phyloP scores from a whole-genome alignment of 1,139 yeast species.

The Eremothecium sinecaudum region DNA sequence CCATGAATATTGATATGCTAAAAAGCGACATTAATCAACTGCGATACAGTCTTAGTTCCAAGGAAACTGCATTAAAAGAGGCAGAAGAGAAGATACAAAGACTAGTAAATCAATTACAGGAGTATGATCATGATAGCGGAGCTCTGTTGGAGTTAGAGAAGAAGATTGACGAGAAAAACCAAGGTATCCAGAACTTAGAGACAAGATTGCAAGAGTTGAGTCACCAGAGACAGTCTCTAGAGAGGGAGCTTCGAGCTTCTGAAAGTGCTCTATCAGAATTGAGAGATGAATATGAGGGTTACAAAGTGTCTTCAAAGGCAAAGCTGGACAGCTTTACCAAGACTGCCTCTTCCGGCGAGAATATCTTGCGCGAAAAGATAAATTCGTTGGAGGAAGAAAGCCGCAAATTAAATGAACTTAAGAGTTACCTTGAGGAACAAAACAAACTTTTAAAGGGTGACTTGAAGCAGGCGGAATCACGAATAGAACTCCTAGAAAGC shows the following conservation, averaged over 20 bases:
- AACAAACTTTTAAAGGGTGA: conserved; percentile 6
- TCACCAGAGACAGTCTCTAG: conserved; percentile 9
- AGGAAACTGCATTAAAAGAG: conserved; percentile 17
- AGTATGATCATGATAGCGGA: conserved; percentile 17
- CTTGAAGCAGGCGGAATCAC: conserved; percentile 8
- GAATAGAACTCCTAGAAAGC: conserved; percentile 12
- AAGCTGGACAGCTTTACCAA: neutral
- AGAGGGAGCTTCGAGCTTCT: conserved; percentile 8
- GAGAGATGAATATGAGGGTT: conserved; percentile 7
- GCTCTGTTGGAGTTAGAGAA: conserved; percentile 13
- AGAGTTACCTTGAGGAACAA: conserved; percentile 1
- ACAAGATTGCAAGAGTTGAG: conserved; percentile 6
- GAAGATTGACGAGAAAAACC: conserved; percentile 11
- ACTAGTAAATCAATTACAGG: conserved; percentile 13
- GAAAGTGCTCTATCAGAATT: conserved; percentile 6
- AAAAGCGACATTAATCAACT: conserved; percentile 21
- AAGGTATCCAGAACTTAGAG: conserved; percentile 10
- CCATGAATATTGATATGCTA: conserved; percentile 21
- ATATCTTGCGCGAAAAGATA: neutral
- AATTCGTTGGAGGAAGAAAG: conserved; percentile 1
- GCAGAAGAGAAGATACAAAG: conserved; percentile 15
- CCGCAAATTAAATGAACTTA: neutral
- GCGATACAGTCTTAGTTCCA: conserved; percentile 17
- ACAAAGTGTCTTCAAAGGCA: neutral
- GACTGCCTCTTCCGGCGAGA: conserved; percentile 1